Evolutionary conservation across 169 alveolate genomes (phyloP).

Genomic region (Ichthyophthirius multifiliis): DNA sequence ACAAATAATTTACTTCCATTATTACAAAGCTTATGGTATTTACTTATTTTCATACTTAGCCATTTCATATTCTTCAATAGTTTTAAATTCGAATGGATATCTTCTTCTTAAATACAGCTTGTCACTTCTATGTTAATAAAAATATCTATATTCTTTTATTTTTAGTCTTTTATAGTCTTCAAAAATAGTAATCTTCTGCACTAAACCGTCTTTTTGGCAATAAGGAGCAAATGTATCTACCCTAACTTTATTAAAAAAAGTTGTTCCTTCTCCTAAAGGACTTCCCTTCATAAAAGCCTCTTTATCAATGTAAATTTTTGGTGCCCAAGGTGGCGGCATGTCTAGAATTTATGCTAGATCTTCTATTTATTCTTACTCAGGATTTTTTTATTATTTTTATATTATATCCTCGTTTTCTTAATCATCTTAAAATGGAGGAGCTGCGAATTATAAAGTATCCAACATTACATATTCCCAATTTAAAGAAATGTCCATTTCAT

Average conservation of each 20-base stretch:
- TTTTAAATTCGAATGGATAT: slow-evolving; percentile 69
- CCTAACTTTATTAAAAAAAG: slow-evolving; percentile 68
- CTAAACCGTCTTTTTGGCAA: slow-evolving; percentile 77
- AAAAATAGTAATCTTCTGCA: slow-evolving; percentile 61
- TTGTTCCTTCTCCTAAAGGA: slow-evolving; percentile 72
- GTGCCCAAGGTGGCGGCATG: slow-evolving; percentile 87
- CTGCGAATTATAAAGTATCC: slow-evolving; percentile 31
- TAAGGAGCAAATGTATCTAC: slow-evolving; percentile 74
- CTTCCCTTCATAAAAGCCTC: slow-evolving; percentile 59
- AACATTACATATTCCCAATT: slow-evolving; percentile 49
- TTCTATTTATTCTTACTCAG: slow-evolving; percentile 33
- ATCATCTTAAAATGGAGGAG: slow-evolving; percentile 1
- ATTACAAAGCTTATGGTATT: slow-evolving; percentile 48
- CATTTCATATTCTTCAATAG: slow-evolving; percentile 65
- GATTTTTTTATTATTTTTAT: slow-evolving; percentile 38
- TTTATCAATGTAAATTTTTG: slow-evolving; percentile 62
- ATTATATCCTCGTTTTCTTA: not conserved
- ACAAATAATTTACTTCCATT: slow-evolving; percentile 64
- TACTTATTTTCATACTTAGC: slow-evolving; percentile 29
- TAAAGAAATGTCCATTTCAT: slow-evolving; percentile 45
- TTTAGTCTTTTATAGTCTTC: slow-evolving; percentile 63
- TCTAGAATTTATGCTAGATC: slow-evolving; percentile 53
- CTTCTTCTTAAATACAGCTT: slow-evolving; percentile 28
- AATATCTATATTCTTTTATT: slow-evolving; percentile 47
- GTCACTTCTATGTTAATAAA: slow-evolving; percentile 36